Evolutionary conservation across 768 basidiomycete genomes (phyloP), one percentile per base, ranked within the genome.

Genomic region (Daedaleopsis nitida): DNA sequence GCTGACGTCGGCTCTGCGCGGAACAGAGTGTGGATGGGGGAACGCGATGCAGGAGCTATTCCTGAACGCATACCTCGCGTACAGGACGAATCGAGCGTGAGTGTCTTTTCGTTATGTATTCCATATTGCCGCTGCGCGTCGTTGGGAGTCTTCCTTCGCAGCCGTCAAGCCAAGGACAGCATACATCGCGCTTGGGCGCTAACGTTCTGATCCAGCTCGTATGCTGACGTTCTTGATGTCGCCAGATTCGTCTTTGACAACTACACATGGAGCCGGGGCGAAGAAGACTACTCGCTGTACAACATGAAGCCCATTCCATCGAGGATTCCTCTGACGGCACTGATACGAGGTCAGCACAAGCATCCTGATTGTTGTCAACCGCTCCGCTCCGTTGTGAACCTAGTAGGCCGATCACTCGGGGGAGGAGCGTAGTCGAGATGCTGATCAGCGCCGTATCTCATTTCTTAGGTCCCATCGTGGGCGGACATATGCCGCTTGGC

Each of bases 251-350:
- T 86, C 2, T 85, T 83, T 65, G 77, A 83, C 61, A 81, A 86
- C 50, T 85, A 81, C 60, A 81, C 81, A 0, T 86, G 84, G 85
- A 68, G 75, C 10, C 70, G 70, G 2, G 75, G 77, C 8, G 74
- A 74, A 0, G 67, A 70, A 2, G 78, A 80, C 39, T 75, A 65
- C 43, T 48, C 76, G 0, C 67, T 74, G 0, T 86, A 68, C 68
- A 82, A 83, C 56, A 80, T 80, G 17, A 82, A 78, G 50, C 63
- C 72, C 3, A 82, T 83, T 55, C 82, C 84, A 23, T 75, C 82
- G 0, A 78, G 78, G 0, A 80, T 84, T 38, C 86, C 86, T 6
- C 65, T 86, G 14, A 80, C 82, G 0, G 80, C 80, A 1, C 70
- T 86, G 66, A 72, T 86, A 24, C 71, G 78, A 63, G 85, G 84